Percentiles rank a stretch among this genome's conserved stretches.
These are phyloP conservation scores for Calophaca sinica DNA, from an alignment of 306 rosid genomes.

Conservation along the genomic window DNA sequence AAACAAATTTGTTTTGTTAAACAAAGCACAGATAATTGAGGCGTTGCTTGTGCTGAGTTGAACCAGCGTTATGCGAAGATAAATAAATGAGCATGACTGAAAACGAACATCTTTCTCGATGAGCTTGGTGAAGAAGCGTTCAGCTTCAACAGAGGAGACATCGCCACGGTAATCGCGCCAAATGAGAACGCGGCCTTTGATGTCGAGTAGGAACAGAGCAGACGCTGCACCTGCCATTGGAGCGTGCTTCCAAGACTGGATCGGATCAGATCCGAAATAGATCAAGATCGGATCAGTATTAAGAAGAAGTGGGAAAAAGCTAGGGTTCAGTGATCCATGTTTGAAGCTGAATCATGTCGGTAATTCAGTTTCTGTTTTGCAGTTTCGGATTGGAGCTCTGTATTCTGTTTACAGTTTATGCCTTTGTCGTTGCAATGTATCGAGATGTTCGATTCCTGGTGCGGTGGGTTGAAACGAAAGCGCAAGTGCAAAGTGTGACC, in stretches of 20 bases:
- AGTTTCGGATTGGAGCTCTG: not conserved
- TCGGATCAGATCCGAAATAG: slow-evolving; percentile 19
- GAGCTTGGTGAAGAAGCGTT: slow-evolving; percentile 97
- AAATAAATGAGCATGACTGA: not conserved
- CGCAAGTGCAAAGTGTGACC: not conserved
- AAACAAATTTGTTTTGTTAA: not conserved
- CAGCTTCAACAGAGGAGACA: slow-evolving; percentile 91
- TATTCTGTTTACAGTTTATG: not conserved
- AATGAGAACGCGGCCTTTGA: slow-evolving; percentile 99
- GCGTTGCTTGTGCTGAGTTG: not conserved
- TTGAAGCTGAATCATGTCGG: slow-evolving; percentile 41
- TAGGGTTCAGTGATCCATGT: slow-evolving; percentile 41
- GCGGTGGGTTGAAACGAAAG: slow-evolving; percentile 28
- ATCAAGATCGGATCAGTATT: slow-evolving; percentile 41
- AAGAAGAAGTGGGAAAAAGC: slow-evolving; percentile 28
- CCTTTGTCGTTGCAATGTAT: slow-evolving; percentile 10
- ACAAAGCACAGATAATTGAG: slow-evolving; percentile 4
- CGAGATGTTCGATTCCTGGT: slow-evolving; percentile 7
- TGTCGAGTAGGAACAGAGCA: slow-evolving; percentile 96
- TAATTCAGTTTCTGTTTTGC: slow-evolving; percentile 27
- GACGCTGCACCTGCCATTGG: slow-evolving; percentile 97
- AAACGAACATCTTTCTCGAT: slow-evolving; percentile 85
- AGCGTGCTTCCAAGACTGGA: slow-evolving; percentile 8
- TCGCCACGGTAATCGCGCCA: slow-evolving; percentile 99
- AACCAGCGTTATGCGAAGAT: not conserved